These are phyloP conservation scores for Paracamarosporium sp. DNA, from an alignment of 2,329 filamentous ascomycete species.

Conservation along the genomic window DNA sequence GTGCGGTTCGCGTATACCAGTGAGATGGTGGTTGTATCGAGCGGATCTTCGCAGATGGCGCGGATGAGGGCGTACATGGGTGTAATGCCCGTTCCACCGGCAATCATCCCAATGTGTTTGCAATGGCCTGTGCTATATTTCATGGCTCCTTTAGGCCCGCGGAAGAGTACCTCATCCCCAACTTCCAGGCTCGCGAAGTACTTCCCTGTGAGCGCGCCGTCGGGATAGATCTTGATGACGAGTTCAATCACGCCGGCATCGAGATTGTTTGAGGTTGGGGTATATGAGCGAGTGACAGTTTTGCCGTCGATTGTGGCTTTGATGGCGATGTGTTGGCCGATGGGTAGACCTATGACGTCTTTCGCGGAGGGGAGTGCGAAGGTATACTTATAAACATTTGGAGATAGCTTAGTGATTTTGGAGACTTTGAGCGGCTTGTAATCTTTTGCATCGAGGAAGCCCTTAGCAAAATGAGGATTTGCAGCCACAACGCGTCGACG, in stretches of 20 bases:
- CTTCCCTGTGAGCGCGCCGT: constrained; percentile 56
- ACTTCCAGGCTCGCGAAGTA: constrained; percentile 57
- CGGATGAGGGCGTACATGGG: constrained; percentile 69
- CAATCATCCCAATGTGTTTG: constrained; percentile 61
- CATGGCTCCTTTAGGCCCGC: constrained; percentile 66
- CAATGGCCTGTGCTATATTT: constrained; percentile 49
- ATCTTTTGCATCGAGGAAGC: constrained; percentile 58
- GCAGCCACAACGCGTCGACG: constrained; percentile 9
- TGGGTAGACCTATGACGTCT: constrained; percentile 41
- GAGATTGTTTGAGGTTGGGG: constrained; percentile 60
- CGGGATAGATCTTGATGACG: constrained; percentile 59
- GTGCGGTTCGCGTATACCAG: constrained; percentile 66
- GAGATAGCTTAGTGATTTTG: constrained; percentile 20
- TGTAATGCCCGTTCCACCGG: constrained; percentile 44
- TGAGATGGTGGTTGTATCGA: constrained; percentile 63
- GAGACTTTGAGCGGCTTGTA: constrained; percentile 57
- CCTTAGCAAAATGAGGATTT: constrained; percentile 32
- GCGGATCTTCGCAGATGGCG: constrained; percentile 67
- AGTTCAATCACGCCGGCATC: constrained; percentile 62
- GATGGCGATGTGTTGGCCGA: constrained; percentile 44
- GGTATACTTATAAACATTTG: constrained; percentile 29
- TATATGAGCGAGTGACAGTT: constrained; percentile 27
- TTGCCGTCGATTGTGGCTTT: constrained; percentile 71
- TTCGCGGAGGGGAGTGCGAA: constrained; percentile 29
- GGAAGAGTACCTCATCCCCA: constrained; percentile 59